Base-by-base conservation (phyloP, 1,284 basidiomycete species). In the Trichosporon ovoides region DNA sequence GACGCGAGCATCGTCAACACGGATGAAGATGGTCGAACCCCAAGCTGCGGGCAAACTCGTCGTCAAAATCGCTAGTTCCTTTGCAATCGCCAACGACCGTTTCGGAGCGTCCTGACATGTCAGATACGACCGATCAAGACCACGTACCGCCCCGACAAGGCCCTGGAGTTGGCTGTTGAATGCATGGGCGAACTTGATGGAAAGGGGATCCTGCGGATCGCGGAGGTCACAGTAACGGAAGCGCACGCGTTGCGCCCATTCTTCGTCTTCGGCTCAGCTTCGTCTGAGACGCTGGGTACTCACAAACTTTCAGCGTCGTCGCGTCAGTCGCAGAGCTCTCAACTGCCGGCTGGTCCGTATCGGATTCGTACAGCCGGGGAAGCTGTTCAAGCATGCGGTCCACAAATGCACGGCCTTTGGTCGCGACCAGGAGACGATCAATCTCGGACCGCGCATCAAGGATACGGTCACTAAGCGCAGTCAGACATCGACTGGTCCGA, bases 31-130 rank as follows among this genome's bases (percentile, higher is more conserved):
- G 1, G 89, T 91, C 5, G 91, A 93, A 69, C 89, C 84, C 88
- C 89, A 94, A 5, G 88, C 86, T 7, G 90, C 85, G 19, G 92
- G 92, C 18, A 95, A 78, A 69, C 90, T 92, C 16, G 89, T 91
- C 1, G 90, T 91, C 38, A 95, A 81, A 20, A 91, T 89, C 0
- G 90, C 90, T 56, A 95, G 84, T 87, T 94, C 74, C 78, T 94
- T 95, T 11, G 91, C 91, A 62, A 95, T 93, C 11, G 91, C 90
- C 53, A 94, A 79, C 2, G 88, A 91, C 35, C 91, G 82, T 74
- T 89, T 91, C 2, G 90, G 89, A 55, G 91, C 88, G 70, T 89
- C 87, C 33, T 72, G 53, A 82, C 84, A 28, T 7, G 86, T 85
- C 24, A 92, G 80, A 84, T 87, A 18, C 12, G 19, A 2, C 85